Percentiles rank a stretch among this genome's conserved stretches.
These are phyloP conservation scores for Claviceps monticola DNA, from an alignment of 2,329 filamentous ascomycete genomes.

Conservation along the genomic window DNA sequence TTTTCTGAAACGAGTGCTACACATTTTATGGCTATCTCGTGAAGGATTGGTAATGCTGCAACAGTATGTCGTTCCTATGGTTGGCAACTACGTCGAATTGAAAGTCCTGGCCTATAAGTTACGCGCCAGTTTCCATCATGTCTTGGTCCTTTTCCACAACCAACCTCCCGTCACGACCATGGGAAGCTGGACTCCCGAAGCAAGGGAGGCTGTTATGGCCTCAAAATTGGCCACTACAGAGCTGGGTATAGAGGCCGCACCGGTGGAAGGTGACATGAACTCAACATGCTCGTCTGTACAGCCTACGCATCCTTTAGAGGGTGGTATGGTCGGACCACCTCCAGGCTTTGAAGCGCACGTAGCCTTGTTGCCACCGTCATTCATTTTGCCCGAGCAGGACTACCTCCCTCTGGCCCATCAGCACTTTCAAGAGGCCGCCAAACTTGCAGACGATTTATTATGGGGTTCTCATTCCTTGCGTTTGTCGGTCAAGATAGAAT, in stretches of 20 bases:
- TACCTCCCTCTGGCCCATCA: constrained; percentile 72
- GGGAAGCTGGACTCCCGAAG: constrained; percentile 36
- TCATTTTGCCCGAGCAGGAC: constrained; percentile 64
- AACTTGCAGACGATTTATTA: constrained; percentile 60
- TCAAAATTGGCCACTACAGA: constrained; percentile 16
- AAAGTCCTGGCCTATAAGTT: constrained; percentile 87
- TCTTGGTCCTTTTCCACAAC: constrained; percentile 94
- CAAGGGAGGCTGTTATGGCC: constrained; percentile 22
- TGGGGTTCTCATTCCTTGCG: constrained; percentile 83
- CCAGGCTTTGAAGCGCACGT: constrained; percentile 36
- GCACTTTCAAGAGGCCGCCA: constrained; percentile 66
- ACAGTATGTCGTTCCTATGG: constrained; percentile 74
- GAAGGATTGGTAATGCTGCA: constrained; percentile 85
- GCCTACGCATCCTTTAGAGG: constrained; percentile 37
- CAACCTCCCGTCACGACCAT: constrained; percentile 59
- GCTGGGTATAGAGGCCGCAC: constrained; percentile 36
- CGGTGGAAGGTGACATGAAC: constrained; percentile 24
- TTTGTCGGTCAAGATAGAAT: constrained; percentile 82
- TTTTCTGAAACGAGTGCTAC: constrained; percentile 66
- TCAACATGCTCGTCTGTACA: constrained; percentile 32
- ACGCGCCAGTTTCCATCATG: constrained; percentile 87
- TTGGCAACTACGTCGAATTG: constrained; percentile 63
- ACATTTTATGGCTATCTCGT: constrained; percentile 89
- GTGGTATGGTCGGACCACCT: constrained; percentile 43
- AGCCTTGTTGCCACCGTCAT: constrained; percentile 43